A percentile compares a stretch with the other conserved stretches of the same genome.
Evolutionary conservation across 2,329 filamentous ascomycete species (phyloP).

Genomic region (Colletotrichum sp.): DNA sequence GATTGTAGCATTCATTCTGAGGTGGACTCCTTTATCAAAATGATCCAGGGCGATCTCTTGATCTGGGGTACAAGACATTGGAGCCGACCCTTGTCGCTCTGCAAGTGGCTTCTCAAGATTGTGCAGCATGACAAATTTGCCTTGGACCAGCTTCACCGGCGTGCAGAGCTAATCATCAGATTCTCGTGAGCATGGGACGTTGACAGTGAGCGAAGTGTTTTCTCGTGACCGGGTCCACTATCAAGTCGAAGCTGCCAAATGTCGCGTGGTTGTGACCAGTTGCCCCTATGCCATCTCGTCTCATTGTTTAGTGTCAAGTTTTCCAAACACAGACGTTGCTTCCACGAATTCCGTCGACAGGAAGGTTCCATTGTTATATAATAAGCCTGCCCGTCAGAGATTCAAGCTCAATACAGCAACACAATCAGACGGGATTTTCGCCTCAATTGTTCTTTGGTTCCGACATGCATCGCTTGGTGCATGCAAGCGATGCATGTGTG

Average conservation of each 20-base stretch:
- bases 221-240: no score
- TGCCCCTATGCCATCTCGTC: background rate
- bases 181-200: no score
- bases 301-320: background rate
- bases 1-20: background rate
- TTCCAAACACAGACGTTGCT: accelerated
- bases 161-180: no score
- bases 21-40: background rate
- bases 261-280: no score
- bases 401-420: accelerated
- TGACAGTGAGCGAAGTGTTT: no score
- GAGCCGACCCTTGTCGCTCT: background rate
- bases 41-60: background rate
- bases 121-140: background rate
- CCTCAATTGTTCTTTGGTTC: background rate
- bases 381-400: background rate
- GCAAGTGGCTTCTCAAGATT: background rate
- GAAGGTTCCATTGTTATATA: background rate
- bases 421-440: background rate
- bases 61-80: background rate
- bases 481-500: no score
- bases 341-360: background rate
- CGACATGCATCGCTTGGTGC: background rate
- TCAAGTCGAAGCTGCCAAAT: no score
- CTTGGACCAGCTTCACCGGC: background rate